Evolutionary conservation across 768 basidiomycete genomes (phyloP).

Genomic region (Leccinum longicurvipes): DNA sequence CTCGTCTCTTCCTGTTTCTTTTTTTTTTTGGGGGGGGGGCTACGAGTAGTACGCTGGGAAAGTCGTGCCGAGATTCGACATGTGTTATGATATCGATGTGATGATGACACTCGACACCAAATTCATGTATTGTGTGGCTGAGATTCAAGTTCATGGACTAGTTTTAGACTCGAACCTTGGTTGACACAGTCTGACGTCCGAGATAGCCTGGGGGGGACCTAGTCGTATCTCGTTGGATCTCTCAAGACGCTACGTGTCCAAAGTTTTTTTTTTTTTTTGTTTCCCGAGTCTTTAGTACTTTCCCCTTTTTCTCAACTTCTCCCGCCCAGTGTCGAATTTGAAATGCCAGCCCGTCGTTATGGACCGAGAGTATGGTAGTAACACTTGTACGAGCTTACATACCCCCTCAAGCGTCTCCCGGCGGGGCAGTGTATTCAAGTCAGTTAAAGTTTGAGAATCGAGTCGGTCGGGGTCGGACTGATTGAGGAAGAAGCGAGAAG

Average conservation of each 20-base stretch:
- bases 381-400: neutral
- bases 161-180: neutral
- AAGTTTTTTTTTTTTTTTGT: neutral
- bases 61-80: neutral
- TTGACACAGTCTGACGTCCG: neutral
- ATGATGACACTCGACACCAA: neutral
- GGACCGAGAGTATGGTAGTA: neutral
- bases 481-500: conserved; percentile 18
- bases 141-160: neutral
- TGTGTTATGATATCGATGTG: no score
- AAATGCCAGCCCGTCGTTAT: conserved; percentile 1
- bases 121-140: neutral
- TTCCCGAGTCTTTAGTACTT: neutral
- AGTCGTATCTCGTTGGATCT: neutral
- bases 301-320: neutral
- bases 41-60: neutral
- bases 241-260: neutral
- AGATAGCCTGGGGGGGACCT: neutral
- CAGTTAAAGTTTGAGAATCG: conserved; percentile 2
- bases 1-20: neutral
- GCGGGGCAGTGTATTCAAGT: neutral
- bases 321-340: neutral
- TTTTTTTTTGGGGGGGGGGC: neutral
- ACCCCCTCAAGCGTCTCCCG: neutral
- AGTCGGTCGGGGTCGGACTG: conserved; percentile 17